These are phyloP conservation scores for Byssochlamys sp. DNA, from an alignment of 2,329 filamentous ascomycete genomes.

Conservation along the genomic window DNA sequence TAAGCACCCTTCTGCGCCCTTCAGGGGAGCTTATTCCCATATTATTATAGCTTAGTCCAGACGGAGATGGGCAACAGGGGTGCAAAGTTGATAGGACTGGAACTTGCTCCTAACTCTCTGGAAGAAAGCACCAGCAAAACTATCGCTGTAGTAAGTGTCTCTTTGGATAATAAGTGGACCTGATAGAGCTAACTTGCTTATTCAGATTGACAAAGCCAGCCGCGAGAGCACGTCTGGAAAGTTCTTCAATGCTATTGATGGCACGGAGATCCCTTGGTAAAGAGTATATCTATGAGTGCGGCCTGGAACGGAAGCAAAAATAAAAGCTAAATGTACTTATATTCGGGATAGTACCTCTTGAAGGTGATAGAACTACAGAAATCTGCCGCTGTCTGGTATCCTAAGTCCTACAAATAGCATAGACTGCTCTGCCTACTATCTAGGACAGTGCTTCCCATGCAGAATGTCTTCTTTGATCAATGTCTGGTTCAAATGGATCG, in stretches of 20 bases:
- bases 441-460: no score
- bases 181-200: conserved; percentile 6
- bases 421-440: no score
- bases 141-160: not conserved
- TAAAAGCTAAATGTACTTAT: not conserved
- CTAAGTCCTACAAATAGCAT: no score
- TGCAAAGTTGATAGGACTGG: conserved; percentile 8
- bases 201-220: conserved; percentile 9
- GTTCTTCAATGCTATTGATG: conserved; percentile 11
- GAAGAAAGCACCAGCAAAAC: conserved; percentile 9
- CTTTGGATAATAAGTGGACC: not conserved
- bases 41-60: conserved; percentile 11
- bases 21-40: not conserved
- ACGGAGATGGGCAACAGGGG: conserved; percentile 15
- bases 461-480: no score
- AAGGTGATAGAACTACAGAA: no score
- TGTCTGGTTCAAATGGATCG: no score
- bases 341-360: no score
- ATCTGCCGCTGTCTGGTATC: no score
- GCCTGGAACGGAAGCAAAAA: not conserved
- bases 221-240: conserved; percentile 10
- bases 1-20: not conserved
- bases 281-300: conserved; percentile 1
- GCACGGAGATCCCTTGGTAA: conserved; percentile 13
- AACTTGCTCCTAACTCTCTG: conserved; percentile 11